Percentiles rank a stretch among this genome's conserved stretches.
Evolutionary conservation across 176 grass and related monocot genomes (phyloP).

Genomic region (Olyra latifolia): DNA sequence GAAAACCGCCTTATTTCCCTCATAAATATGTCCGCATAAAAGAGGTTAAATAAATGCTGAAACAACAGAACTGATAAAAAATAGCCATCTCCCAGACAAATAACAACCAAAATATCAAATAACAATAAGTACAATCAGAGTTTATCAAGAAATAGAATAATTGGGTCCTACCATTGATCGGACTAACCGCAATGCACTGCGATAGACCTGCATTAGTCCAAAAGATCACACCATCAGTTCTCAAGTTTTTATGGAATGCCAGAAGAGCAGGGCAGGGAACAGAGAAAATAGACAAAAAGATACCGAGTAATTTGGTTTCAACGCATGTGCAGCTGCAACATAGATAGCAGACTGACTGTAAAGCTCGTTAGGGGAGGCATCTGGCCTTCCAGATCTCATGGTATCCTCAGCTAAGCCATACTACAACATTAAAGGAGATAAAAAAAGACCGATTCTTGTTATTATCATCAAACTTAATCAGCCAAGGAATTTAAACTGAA

Average conservation of each 20-base stretch:
- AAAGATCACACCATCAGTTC: neutral
- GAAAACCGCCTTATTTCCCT: neutral
- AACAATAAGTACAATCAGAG: conserved; percentile 10
- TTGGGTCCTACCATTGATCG: conserved; percentile 72
- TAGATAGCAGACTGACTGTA: conserved; percentile 99
- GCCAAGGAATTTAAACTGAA: conserved; percentile 9
- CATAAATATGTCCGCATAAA: conserved; percentile 6
- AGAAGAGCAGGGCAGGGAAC: neutral
- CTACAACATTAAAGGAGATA: conserved; percentile 44
- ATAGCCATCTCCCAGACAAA: conserved; percentile 1
- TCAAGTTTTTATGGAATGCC: neutral
- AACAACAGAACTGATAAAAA: neutral
- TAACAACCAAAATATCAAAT: neutral
- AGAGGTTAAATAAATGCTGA: neutral
- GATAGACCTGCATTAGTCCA: conserved; percentile 77
- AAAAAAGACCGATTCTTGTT: neutral
- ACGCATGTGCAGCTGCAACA: conserved; percentile 97
- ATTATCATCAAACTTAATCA: conserved; percentile 9
- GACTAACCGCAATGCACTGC: conserved; percentile 88
- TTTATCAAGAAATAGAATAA: conserved; percentile 14
- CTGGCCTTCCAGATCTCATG: conserved; percentile 82
- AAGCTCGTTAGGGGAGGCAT: conserved; percentile 68
- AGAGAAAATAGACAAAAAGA: conserved; percentile 20
- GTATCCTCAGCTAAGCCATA: conserved; percentile 99
- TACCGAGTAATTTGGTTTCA: conserved; percentile 97